Conservation (phyloP, 2,329 filamentous ascomycete genomes). For the Fusarium tricinctum region DNA sequence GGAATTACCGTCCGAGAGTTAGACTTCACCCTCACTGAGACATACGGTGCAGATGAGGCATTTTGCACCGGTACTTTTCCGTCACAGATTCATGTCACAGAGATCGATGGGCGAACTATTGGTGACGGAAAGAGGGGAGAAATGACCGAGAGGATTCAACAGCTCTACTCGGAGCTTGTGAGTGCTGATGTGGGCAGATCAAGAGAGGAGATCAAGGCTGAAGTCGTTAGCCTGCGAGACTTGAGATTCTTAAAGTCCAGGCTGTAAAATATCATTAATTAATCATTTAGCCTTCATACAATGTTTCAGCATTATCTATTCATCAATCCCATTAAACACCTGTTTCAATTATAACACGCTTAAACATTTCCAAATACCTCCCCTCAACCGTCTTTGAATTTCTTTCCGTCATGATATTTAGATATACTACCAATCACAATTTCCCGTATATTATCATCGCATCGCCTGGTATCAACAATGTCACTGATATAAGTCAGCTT, state of each 20-base stretch:
- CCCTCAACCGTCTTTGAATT: no score
- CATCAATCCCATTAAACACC: neutral
- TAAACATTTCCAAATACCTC: no score
- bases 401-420: no score
- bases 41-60: constrained; percentile 5
- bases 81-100: constrained; percentile 4
- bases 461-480: no score
- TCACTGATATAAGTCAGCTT: no score
- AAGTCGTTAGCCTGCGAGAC: neutral
- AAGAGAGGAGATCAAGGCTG: neutral
- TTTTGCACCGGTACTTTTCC: constrained; percentile 8
- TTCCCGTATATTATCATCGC: no score
- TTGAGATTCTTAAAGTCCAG: constrained; percentile 11
- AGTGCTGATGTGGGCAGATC: neutral
- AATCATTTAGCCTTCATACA: no score
- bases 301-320: neutral
- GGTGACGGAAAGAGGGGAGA: neutral
- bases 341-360: no score
- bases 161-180: neutral
- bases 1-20: rapidly evolving
- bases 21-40: neutral
- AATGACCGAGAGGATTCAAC: neutral
- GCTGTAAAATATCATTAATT: neutral
- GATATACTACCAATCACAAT: no score
- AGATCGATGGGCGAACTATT: neutral